Evolutionary conservation across 2,329 filamentous ascomycete genomes (phyloP), one percentile per base, ranked within the genome.

Genomic region (Colletotrichum endophyticum): DNA sequence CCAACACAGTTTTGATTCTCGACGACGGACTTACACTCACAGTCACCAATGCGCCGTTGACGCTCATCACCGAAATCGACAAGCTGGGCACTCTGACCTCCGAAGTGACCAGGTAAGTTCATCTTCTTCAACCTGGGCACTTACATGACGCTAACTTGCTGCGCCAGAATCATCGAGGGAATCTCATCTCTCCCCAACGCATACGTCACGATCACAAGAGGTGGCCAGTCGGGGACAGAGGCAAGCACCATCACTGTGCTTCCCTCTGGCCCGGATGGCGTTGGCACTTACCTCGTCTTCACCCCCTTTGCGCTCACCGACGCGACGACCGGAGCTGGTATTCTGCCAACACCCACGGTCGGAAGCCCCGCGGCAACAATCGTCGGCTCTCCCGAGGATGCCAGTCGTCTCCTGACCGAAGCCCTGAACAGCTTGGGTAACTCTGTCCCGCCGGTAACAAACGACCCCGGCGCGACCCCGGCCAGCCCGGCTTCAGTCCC

Each of bases 1-100:
- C 44, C 39, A 77, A 77, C 34, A 77, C 75, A 6, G 66, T 68
- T 22, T 30, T 77, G 36, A 67, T 77, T 9, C 72, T 77, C 6
- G 75, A 75, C 19, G 72, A 75, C 44, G 75, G 72, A 32, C 62
- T 77, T 13, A 77, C 75, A 8, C 36, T 77, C 12, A 75, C 75
- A 39, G 53, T 77, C 63, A 77, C 72, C 25, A 77, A 77, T 16
- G 75, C 75, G 25, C 75, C 75, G 9, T 16, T 77, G 15, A 77
- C 72, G 6, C 22, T 77, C 27, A 32, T 77, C 53, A 77, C 75
- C 25, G 66, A 77, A 34, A 64, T 77, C 19, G 72, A 75, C 49
- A 75, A 76, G 62, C n/a, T 77, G 53, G 75, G 68, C 27, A 77
- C 75, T 12, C 8, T 70, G 22, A 66, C 70, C 5, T 76, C 74